Percentiles rank a stretch among this genome's conserved stretches.
phyloP scores from a whole-genome alignment of 768 basidiomycete species.

The Kwoniella botswanensis region DNA sequence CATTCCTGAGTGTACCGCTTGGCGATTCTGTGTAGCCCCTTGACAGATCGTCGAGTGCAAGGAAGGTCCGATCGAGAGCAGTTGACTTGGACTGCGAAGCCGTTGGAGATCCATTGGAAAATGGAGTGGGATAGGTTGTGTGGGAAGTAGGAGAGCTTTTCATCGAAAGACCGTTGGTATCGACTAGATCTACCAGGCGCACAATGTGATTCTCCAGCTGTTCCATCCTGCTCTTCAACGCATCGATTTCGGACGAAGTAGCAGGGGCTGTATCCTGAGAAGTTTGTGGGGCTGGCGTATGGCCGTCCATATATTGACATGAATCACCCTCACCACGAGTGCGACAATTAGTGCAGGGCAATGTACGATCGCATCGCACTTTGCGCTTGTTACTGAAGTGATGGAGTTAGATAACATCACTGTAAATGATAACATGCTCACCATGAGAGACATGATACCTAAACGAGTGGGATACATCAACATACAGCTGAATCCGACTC shows the following conservation, averaged over 20 bases:
- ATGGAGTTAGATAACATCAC: neutral
- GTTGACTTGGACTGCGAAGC: neutral
- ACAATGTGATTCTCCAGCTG: slow-evolving; percentile 11
- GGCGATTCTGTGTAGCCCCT: neutral
- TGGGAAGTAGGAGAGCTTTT: neutral
- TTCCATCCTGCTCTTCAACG: slow-evolving; percentile 7
- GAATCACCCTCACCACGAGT: slow-evolving; percentile 4
- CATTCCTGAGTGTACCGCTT: neutral
- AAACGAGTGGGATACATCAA: neutral
- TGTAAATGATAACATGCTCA: neutral
- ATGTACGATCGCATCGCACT: slow-evolving; percentile 17
- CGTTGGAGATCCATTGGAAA: neutral
- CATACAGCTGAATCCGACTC: neutral
- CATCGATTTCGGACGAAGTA: neutral
- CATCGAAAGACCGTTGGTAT: neutral
- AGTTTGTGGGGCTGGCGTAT: neutral
- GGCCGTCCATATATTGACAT: slow-evolving; percentile 15
- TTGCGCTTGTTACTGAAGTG: slow-evolving; percentile 14
- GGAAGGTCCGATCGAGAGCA: neutral
- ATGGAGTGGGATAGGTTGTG: neutral
- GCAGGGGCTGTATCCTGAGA: neutral
- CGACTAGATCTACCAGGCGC: slow-evolving; percentile 5
- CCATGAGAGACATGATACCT: slow-evolving; percentile 17
- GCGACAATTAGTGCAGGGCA: slow-evolving; percentile 14
- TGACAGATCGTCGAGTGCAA: slow-evolving; percentile 13